Evolutionary conservation across 1,284 basidiomycete species (phyloP).

Genomic region (Sutorius eximius): DNA sequence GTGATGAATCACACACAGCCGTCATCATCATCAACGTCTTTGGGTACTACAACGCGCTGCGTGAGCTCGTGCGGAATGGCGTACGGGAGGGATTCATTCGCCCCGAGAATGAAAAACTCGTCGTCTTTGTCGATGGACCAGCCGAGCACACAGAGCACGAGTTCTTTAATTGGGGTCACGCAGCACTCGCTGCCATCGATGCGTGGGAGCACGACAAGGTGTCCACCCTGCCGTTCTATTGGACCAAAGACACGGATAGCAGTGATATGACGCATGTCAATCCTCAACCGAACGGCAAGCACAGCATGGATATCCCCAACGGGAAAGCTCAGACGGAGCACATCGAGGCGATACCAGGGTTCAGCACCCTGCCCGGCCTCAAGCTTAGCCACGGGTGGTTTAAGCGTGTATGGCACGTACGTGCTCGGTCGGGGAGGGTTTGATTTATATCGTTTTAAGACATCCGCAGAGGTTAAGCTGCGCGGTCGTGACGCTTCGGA

Average conservation of each 20-base stretch:
- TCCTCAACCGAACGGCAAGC: not conserved
- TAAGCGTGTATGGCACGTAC: slow-evolving; percentile 34
- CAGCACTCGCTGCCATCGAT: slow-evolving; percentile 65
- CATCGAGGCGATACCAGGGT: slow-evolving; percentile 26
- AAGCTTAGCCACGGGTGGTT: slow-evolving; percentile 32
- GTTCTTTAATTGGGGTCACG: slow-evolving; percentile 75
- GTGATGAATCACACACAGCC: slow-evolving; percentile 42
- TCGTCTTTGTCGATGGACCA: slow-evolving; percentile 76
- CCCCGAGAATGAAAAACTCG: slow-evolving; percentile 55
- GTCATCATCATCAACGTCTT: slow-evolving; percentile 82
- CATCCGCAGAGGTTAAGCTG: not conserved
- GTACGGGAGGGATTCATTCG: slow-evolving; percentile 77
- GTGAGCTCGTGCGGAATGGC: slow-evolving; percentile 66
- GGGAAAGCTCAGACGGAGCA: slow-evolving; percentile 20
- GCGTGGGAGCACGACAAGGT: slow-evolving; percentile 50
- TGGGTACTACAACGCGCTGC: slow-evolving; percentile 79
- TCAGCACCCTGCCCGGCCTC: slow-evolving; percentile 25
- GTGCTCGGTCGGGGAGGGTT: slow-evolving; percentile 23
- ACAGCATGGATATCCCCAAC: not conserved
- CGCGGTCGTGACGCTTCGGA: not conserved
- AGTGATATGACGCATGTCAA: slow-evolving; percentile 33
- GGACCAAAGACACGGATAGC: slow-evolving; percentile 41
- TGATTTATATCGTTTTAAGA: slow-evolving; percentile 11
- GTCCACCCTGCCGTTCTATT: slow-evolving; percentile 37
- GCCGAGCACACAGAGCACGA: slow-evolving; percentile 53